Conservation (phyloP, 768 basidiomycete species). For the Amanita pallidorosea region DNA sequence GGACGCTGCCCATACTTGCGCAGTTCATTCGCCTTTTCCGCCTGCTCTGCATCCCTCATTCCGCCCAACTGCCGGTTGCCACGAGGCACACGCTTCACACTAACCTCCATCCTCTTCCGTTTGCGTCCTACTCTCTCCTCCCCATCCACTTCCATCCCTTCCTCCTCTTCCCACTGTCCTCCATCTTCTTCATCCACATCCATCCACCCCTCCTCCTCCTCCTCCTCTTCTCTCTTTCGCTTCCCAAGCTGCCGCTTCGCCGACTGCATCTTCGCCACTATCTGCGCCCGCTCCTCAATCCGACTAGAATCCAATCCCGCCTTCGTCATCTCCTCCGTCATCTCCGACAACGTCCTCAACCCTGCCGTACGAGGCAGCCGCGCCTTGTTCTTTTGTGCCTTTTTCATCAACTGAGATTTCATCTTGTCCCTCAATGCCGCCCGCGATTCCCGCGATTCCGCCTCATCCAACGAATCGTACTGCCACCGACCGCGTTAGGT, state of each 20-base stretch:
- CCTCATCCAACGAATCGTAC: constrained; percentile 69
- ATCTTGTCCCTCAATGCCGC: constrained; percentile 56
- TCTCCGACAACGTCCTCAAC: constrained; percentile 61
- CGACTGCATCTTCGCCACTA: constrained; percentile 63
- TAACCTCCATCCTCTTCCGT: constrained; percentile 49
- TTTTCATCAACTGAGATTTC: constrained; percentile 68
- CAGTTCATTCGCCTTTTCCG: constrained; percentile 65
- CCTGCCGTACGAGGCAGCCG: constrained; percentile 68
- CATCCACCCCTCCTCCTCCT: constrained; percentile 47
- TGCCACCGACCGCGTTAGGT: constrained; percentile 13
- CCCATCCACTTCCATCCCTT: constrained; percentile 42
- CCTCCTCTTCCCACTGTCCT: constrained; percentile 35
- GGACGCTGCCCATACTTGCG: constrained; percentile 81
- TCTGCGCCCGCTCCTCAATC: constrained; percentile 80
- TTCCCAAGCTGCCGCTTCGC: constrained; percentile 60
- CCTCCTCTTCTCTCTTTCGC: constrained; percentile 56
- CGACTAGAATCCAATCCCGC: constrained; percentile 84
- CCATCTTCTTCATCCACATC: constrained; percentile 33
- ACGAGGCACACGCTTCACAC: constrained; percentile 45
- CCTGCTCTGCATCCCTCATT: constrained; percentile 74
- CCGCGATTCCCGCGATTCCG: constrained; percentile 57
- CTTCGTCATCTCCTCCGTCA: constrained; percentile 72
- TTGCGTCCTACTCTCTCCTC: constrained; percentile 45
- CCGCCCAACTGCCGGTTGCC: constrained; percentile 71
- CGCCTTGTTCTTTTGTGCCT: constrained; percentile 79